These are phyloP conservation scores for Staphylotrichum longicolle DNA, from an alignment of 495 filamentous ascomycete genomes.

Conservation along the genomic window DNA sequence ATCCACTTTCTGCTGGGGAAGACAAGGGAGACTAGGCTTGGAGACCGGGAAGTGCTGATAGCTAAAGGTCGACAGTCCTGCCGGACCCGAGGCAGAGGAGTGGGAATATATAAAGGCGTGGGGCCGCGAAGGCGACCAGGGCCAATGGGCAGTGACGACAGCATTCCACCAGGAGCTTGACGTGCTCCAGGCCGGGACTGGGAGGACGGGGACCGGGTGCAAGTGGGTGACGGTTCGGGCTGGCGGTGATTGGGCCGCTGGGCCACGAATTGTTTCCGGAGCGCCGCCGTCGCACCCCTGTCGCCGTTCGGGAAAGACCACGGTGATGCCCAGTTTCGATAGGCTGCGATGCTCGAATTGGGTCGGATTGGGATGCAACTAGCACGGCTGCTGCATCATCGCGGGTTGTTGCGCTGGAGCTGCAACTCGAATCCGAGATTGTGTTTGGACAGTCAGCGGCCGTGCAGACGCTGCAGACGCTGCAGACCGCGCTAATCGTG, in stretches of 20 bases:
- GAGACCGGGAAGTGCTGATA: conserved; percentile 23
- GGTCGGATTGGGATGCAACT: neutral
- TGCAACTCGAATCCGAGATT: neutral
- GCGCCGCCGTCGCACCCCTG: conserved; percentile 25
- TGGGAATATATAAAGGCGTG: conserved; percentile 31
- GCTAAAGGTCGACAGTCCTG: conserved; percentile 18
- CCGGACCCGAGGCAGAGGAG: conserved; percentile 31
- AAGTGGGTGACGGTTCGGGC: conserved; percentile 28
- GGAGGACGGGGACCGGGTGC: conserved; percentile 25
- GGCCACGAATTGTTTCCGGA: conserved; percentile 43
- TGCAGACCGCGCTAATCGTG: neutral
- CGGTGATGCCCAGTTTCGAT: conserved; percentile 14
- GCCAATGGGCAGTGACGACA: conserved; percentile 34
- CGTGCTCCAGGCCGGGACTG: conserved; percentile 15
- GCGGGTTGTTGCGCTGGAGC: neutral
- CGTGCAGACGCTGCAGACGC: no score
- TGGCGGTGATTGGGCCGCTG: conserved; percentile 30
- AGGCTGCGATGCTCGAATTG: neutral
- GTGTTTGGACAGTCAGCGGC: neutral
- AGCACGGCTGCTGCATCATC: neutral
- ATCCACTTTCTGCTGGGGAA: conserved; percentile 34
- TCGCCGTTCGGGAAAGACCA: conserved; percentile 22
- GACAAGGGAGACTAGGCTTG: conserved; percentile 21
- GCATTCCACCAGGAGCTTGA: conserved; percentile 25
- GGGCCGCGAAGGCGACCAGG: conserved; percentile 17